Conservation (phyloP, 768 basidiomycete genomes). For the Favolaschia claudopus region DNA sequence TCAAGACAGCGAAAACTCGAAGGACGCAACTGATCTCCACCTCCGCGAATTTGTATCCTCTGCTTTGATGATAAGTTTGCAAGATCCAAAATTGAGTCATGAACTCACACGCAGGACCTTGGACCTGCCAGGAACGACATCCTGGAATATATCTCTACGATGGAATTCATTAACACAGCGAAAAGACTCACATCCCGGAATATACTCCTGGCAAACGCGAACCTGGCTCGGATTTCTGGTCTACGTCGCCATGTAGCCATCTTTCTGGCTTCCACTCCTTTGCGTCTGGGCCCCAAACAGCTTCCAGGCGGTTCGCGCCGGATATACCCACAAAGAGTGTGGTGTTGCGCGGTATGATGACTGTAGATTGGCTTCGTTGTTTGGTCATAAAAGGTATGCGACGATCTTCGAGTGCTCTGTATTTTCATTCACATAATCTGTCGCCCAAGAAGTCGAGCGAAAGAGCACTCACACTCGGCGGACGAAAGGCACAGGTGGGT, state of each 20-base stretch:
- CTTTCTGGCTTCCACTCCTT: slow-evolving; percentile 62
- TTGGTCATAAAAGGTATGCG: slow-evolving; percentile 46
- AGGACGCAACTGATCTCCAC: slow-evolving; percentile 64
- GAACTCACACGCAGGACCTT: slow-evolving; percentile 62
- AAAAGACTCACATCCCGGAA: slow-evolving; percentile 51
- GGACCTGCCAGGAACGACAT: slow-evolving; percentile 65
- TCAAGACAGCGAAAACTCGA: not conserved
- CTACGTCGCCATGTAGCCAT: slow-evolving; percentile 46
- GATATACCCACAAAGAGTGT: slow-evolving; percentile 57
- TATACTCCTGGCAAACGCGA: slow-evolving; percentile 58
- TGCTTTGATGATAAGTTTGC: slow-evolving; percentile 20
- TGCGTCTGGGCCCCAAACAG: slow-evolving; percentile 58
- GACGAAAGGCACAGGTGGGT: slow-evolving; percentile 56
- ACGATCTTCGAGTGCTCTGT: slow-evolving; percentile 52
- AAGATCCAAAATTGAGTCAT: too few relatives aligned
- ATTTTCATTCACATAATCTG: not conserved
- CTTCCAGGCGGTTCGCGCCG: slow-evolving; percentile 55
- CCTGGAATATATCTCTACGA: slow-evolving; percentile 38
- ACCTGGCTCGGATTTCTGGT: slow-evolving; percentile 18
- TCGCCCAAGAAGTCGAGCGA: not conserved
- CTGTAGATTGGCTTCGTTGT: slow-evolving; percentile 36
- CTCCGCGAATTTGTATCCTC: slow-evolving; percentile 63
- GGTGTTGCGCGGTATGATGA: slow-evolving; percentile 56
- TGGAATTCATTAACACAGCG: not conserved
- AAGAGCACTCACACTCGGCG: slow-evolving; percentile 54